A percentile compares a stretch with the other conserved stretches of the same genome.
These are phyloP conservation scores for Aspergillus hancockii DNA, from an alignment of 495 filamentous ascomycete species.

Conservation along the genomic window DNA sequence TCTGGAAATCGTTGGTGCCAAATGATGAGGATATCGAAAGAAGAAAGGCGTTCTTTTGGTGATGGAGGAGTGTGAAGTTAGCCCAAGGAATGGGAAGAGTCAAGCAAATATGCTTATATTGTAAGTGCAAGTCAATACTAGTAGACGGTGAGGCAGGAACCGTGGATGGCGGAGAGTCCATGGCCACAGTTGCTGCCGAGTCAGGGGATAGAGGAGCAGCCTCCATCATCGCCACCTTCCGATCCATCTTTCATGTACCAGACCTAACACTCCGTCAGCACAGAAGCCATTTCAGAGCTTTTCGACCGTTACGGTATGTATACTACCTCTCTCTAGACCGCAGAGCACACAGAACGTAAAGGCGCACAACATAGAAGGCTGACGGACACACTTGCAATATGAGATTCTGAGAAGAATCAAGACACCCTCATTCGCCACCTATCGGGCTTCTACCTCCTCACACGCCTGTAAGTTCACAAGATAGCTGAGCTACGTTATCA, in stretches of 20 bases:
- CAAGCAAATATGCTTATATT: conserved; percentile 1
- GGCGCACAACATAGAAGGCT: neutral
- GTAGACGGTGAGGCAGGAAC: conserved; percentile 3
- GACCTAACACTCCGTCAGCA: neutral
- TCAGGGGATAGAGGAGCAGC: neutral
- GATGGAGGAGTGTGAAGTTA: conserved; percentile 9
- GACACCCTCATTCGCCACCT: neutral
- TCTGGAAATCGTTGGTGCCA: neutral
- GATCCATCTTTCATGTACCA: neutral
- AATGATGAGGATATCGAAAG: neutral
- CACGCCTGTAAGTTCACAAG: neutral
- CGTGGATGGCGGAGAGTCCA: conserved; percentile 7
- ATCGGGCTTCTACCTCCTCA: neutral
- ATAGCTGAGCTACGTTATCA: neutral
- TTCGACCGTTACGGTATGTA: neutral
- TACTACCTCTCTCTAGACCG: neutral
- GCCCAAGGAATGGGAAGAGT: conserved; percentile 5
- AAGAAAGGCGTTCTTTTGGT: conserved; percentile 14
- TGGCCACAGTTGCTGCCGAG: neutral
- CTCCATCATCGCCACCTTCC: neutral
- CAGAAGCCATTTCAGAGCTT: neutral
- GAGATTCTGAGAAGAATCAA: neutral
- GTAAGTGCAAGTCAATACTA: conserved; percentile 7
- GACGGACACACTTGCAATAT: neutral
- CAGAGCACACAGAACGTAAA: neutral